Conservation (phyloP, 2,329 filamentous ascomycete species). For the Achaetomium macrosporum region DNA sequence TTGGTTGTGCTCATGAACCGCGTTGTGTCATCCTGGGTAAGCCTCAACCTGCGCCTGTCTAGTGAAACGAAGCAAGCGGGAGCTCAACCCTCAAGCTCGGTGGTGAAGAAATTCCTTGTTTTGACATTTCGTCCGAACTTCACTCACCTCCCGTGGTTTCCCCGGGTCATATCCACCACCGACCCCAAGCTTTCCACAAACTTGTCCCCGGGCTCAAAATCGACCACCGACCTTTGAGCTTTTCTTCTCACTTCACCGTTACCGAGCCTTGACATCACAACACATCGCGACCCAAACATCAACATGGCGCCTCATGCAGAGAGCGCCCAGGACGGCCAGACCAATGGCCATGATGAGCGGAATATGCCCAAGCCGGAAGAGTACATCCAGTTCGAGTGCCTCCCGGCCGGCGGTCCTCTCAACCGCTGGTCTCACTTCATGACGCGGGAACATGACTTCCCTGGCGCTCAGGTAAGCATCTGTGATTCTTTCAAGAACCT, state of each 20-base stretch:
- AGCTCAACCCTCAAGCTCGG: background rate
- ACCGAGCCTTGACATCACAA: background rate
- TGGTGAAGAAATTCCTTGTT: background rate
- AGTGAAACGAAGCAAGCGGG: constrained; percentile 2
- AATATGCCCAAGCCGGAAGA: constrained; percentile 44
- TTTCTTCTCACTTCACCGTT: background rate
- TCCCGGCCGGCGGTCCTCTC: constrained; percentile 51
- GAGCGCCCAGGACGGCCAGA: constrained; percentile 7
- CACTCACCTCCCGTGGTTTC: too few species aligned
- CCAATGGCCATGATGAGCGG: constrained; percentile 20
- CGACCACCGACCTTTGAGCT: background rate
- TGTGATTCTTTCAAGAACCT: too few species aligned
- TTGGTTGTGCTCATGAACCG: constrained; percentile 2
- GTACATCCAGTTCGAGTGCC: constrained; percentile 48
- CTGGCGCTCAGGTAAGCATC: constrained; percentile 69
- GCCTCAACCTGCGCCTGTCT: background rate
- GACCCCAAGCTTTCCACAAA: too few species aligned
- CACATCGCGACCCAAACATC: background rate
- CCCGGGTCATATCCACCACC: too few species aligned
- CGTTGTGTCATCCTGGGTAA: constrained; percentile 2
- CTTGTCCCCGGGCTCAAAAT: too few species aligned
- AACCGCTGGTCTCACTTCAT: constrained; percentile 83
- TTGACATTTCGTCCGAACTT: too few species aligned
- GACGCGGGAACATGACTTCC: constrained; percentile 82
- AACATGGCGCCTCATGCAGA: constrained; percentile 23